Percentiles rank a stretch among this genome's conserved stretches.
These are phyloP conservation scores for Geosmithia flava DNA, from an alignment of 2,329 filamentous ascomycete genomes.

Conservation along the genomic window DNA sequence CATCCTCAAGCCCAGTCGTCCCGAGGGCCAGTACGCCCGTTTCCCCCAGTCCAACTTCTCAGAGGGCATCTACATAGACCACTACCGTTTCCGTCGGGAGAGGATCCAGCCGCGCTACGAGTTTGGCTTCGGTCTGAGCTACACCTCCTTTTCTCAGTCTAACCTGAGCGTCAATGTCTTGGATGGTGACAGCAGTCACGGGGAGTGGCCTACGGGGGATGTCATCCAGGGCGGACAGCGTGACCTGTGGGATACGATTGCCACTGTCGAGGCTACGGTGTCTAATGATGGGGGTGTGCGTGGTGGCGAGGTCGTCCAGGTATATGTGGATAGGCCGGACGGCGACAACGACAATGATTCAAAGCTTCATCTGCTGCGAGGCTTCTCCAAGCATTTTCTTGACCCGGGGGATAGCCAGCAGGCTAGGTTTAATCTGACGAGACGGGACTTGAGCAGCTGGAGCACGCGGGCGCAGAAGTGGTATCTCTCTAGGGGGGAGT, in stretches of 20 bases:
- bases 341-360: constrained; percentile 22
- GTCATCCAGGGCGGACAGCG: constrained; percentile 29
- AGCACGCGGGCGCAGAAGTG: constrained; percentile 49
- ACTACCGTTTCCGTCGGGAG: constrained; percentile 37
- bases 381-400: constrained; percentile 49
- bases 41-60: constrained; percentile 39
- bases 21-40: constrained; percentile 34
- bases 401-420: constrained; percentile 27
- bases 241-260: constrained; percentile 35
- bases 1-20: constrained; percentile 22
- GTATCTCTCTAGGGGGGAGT: constrained; percentile 34
- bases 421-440: constrained; percentile 39
- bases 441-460: constrained; percentile 57
- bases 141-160: constrained; percentile 39
- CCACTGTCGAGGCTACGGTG: constrained; percentile 22
- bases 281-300: constrained; percentile 26
- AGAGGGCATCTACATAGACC: constrained; percentile 40
- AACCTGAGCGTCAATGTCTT: constrained; percentile 22
- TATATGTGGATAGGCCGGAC: constrained; percentile 33
- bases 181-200: constrained; percentile 2
- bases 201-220: constrained; percentile 23
- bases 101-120: constrained; percentile 38
- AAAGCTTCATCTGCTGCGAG: constrained; percentile 50
- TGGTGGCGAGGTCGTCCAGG: constrained; percentile 34
- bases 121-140: constrained; percentile 44